phyloP scores from a whole-genome alignment of 495 filamentous ascomycete genomes.

The Aspergillus cavernicola region DNA sequence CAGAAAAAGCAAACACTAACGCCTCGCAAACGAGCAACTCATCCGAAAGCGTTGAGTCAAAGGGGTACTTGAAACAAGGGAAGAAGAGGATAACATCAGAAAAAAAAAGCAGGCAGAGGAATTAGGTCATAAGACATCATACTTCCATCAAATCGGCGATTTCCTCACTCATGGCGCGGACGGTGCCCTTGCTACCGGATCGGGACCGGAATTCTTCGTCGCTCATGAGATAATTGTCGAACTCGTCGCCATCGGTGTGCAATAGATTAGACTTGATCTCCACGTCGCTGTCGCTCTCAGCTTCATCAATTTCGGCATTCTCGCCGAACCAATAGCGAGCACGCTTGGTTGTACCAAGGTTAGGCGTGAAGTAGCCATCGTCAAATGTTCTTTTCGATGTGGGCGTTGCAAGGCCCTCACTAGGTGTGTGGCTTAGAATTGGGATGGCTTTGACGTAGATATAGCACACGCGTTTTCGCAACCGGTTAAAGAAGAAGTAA shows the following conservation, averaged over 20 bases:
- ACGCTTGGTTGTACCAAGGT: constrained; percentile 65
- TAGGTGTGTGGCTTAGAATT: constrained; percentile 66
- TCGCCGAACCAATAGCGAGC: constrained; percentile 82
- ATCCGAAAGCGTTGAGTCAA: constrained; percentile 6
- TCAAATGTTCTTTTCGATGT: constrained; percentile 47
- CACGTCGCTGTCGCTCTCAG: constrained; percentile 45
- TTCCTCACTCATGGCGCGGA: constrained; percentile 70
- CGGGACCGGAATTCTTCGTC: constrained; percentile 42
- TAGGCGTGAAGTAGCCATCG: constrained; percentile 45
- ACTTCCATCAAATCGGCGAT: constrained; percentile 69
- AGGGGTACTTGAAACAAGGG: constrained; percentile 1
- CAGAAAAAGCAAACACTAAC: constrained; percentile 11
- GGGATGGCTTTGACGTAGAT: constrained; percentile 84
- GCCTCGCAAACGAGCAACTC: constrained; percentile 1
- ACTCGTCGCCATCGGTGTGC: constrained; percentile 30
- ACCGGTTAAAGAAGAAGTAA: constrained; percentile 97
- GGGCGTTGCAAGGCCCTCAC: constrained; percentile 39
- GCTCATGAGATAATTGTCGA: constrained; percentile 42
- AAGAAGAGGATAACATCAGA: not conserved
- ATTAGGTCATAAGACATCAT: constrained; percentile 18
- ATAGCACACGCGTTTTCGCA: constrained; percentile 90
- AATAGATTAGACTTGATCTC: constrained; percentile 30
- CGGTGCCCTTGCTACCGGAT: constrained; percentile 43
- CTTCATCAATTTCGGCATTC: constrained; percentile 35
- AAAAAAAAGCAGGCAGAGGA: not conserved